Conservation (phyloP, 371 early-diverging fungal genomes). For the Cokeromyces recurvatus region DNA sequence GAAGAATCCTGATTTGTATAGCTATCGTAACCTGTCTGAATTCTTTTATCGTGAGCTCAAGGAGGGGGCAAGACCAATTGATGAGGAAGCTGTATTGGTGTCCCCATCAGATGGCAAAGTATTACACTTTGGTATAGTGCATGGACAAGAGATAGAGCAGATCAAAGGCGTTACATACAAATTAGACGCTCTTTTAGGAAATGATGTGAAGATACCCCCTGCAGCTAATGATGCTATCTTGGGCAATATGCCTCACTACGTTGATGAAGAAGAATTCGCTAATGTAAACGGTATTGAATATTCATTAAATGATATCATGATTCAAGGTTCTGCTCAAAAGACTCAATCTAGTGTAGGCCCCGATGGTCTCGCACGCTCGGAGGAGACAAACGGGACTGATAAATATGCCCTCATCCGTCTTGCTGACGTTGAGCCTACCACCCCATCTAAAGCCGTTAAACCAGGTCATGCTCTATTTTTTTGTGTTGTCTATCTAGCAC, state of each 20-base stretch:
- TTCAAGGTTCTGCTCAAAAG: conserved; percentile 33
- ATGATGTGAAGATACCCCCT: conserved; percentile 31
- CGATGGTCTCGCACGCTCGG: conserved; percentile 34
- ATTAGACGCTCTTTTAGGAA: conserved; percentile 83
- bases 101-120: conserved; percentile 91
- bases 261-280: conserved; percentile 74
- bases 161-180: conserved; percentile 92
- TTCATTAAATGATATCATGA: conserved; percentile 81
- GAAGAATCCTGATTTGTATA: conserved; percentile 71
- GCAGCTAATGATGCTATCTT: conserved; percentile 37
- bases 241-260: conserved; percentile 42
- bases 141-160: conserved; percentile 75
- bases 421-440: conserved; percentile 14
- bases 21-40: conserved; percentile 78
- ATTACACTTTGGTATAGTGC: conserved; percentile 84
- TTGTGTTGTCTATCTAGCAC: conserved; percentile 92
- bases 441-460: conserved; percentile 37
- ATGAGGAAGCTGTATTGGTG: conserved; percentile 53
- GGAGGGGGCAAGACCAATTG: conserved; percentile 69
- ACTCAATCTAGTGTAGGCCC: conserved; percentile 34
- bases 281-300: conserved; percentile 91
- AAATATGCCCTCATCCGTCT: conserved; percentile 17
- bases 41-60: conserved; percentile 92
- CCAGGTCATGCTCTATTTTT: conserved; percentile 77
- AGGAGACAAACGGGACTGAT: conserved; percentile 17